Evolutionary conservation across 2,329 filamentous ascomycete genomes (phyloP), one percentile per base, ranked within the genome.

Genomic region (Xylaria digitata): DNA sequence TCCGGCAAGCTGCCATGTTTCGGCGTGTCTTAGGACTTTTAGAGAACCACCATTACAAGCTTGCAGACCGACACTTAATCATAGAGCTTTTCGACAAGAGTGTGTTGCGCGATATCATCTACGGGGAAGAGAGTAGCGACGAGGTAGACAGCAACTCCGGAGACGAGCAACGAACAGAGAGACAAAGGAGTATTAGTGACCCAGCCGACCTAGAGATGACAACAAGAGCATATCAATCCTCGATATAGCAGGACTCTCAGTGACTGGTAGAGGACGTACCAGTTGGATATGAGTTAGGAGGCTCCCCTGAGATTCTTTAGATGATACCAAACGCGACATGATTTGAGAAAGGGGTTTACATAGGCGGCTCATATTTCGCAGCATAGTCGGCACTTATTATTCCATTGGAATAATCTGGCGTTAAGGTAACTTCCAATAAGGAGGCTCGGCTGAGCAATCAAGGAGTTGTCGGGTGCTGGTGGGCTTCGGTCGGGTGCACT

Each of bases 41-140:
- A 66, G 94, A 97, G 78, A 90, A 89, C 72, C 95, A 97, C 74
- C 93, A 96, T 76, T 98, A 96, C 79, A 88, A 94, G 23, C 85
- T 99, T 1, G 91, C 90, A 1, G 92, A 96, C 32, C 91, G 95
- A 68, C 90, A 95, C 52, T 94, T 97, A 80, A 92, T 97, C 42
- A 90, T 98, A 66, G 96, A 98, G 76, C 82, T 99, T 23, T 99
- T 99, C 75, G 95, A 98, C 75, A 96, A 95, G 80, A 90, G 88
- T 66, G 92, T 98, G 49, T 85, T 98, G 80, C 86, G 94, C 70
- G 88, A 89, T 71, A 92, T 97, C 67, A 92, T 99, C 13, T 89
- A 97, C 65, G 90, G 92, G 58, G 91, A 92, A 42, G 80, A 79
- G 32, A 79, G 76, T 11, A 78, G 77, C 32, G 79, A 82, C 11